Base-by-base conservation (phyloP, 2,329 filamentous ascomycete species). In the Cladobotryum protrusum region DNA sequence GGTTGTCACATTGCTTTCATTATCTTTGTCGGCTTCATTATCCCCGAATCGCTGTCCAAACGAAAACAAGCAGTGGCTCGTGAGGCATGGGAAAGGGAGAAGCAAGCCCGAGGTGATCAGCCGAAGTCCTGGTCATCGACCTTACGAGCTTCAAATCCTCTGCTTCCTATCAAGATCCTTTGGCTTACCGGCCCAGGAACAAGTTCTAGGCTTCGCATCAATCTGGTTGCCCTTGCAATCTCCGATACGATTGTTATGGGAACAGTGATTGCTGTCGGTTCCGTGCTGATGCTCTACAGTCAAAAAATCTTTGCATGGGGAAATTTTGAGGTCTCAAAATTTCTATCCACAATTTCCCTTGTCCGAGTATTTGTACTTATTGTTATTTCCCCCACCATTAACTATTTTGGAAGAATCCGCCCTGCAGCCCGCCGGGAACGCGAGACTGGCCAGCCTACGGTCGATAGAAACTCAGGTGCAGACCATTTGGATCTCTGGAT, bases 181-280 rank as follows among this genome's bases (percentile, higher is more conserved):
- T 85, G 79, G 63, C 92, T 91, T 0, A 83, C 75, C 0, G 87
- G 85, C 0, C 77, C 77, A 1, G 80, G 82, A 3, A 82, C 63
- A 72, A 77, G 60, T 56, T 72, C 34, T 68, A 57, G 76, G 1
- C 70, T 96, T 29, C 83, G 90, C 14, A 76, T 84, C 48, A 99
- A 99, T 62, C 72, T 99, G n/a, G 64, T 95, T 3, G 70, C 92
- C 0, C 76, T 99, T 8, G 87, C 90, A 2, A 73, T 83, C 5
- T 83, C 91, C 49, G 93, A 97, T 63, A 87, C 86, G 20, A 82
- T 89, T 55, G 79, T 95, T 57, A 86, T 96, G 54, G 86, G 89
- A 18, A 79, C 90, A 0, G 83, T 85, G 7, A 87, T 96, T 77
- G 89, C 91, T 43, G 80, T 83, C 0, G 83, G 89, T 54, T 82